Conservation (phyloP, 2,329 filamentous ascomycete species). For the Paecilomyces fulvus region DNA sequence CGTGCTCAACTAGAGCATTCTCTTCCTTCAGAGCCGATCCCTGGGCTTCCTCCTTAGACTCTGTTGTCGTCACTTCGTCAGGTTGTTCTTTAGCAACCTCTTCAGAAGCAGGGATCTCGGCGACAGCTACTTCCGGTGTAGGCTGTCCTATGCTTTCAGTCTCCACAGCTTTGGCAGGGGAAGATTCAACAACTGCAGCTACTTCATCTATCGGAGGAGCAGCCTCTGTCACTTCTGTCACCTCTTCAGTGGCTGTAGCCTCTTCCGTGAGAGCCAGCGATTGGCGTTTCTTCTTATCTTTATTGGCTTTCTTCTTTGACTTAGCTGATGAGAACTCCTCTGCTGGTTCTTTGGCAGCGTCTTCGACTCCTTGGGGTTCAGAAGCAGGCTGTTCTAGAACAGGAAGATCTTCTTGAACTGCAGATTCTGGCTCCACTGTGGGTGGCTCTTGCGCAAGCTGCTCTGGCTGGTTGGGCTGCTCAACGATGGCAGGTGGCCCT, state of each 20-base stretch:
- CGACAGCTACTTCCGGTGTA: neutral
- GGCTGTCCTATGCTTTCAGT: neutral
- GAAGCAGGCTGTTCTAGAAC: constrained; percentile 1
- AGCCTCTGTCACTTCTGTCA: neutral
- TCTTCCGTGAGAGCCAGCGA: constrained; percentile 17
- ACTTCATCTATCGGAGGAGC: neutral
- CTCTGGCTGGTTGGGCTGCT: neutral
- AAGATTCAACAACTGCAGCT: neutral
- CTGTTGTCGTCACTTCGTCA: neutral
- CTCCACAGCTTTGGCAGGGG: neutral
- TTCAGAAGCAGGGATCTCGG: neutral
- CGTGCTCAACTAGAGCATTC: neutral
- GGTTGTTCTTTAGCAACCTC: neutral
- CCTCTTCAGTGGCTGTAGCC: neutral
- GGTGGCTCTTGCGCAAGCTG: constrained; percentile 14
- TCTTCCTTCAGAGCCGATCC: neutral
- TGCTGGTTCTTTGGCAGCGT: neutral
- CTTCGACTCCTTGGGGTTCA: constrained; percentile 6
- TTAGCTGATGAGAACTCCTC: constrained; percentile 9
- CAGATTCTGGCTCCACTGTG: constrained; percentile 32
- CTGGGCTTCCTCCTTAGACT: neutral
- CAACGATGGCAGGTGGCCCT: neutral
- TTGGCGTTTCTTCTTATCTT: constrained; percentile 28
- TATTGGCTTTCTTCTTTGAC: constrained; percentile 31
- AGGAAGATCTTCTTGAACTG: constrained; percentile 12